These are phyloP conservation scores for Wickerhamomyces rabaulensis DNA, from an alignment of 805 yeast species.

Conservation along the genomic window DNA sequence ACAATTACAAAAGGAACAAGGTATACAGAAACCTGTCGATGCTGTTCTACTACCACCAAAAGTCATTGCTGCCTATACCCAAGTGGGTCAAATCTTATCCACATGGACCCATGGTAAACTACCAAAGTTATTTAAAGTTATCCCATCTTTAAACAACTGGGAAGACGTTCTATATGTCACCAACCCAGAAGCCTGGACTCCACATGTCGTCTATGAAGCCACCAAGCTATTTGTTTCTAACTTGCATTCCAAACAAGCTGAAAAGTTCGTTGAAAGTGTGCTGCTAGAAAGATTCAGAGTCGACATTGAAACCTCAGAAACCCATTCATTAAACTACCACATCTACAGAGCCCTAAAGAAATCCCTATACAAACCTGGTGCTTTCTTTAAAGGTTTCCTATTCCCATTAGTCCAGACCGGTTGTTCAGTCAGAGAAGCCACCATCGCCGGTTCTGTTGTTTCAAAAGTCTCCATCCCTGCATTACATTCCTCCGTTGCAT, in stretches of 20 bases:
- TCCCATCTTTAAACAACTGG: conserved; percentile 93
- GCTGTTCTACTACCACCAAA: conserved; percentile 91
- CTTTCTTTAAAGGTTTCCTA: conserved; percentile 93
- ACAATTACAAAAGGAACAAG: conserved; percentile 25
- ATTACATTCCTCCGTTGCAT: conserved; percentile 93
- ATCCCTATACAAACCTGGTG: conserved; percentile 93
- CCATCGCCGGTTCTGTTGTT: conserved; percentile 88
- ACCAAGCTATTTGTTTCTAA: conserved; percentile 91
- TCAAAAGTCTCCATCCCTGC: conserved; percentile 90
- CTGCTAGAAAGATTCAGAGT: conserved; percentile 67
- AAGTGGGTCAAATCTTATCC: conserved; percentile 80
- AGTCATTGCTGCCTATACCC: conserved; percentile 90
- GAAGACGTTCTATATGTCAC: conserved; percentile 91
- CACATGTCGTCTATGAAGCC: conserved; percentile 92
- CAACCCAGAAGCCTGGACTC: conserved; percentile 90
- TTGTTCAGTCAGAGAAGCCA: conserved; percentile 89
- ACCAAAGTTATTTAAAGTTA: conserved; percentile 93
- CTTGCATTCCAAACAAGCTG: conserved; percentile 82
- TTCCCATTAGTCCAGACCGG: conserved; percentile 87
- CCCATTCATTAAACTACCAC: conserved; percentile 83
- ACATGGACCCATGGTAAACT: conserved; percentile 94
- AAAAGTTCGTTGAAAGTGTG: conserved; percentile 66
- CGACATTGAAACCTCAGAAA: conserved; percentile 67
- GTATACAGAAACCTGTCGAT: conserved; percentile 43
- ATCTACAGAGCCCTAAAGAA: conserved; percentile 88